Evolutionary conservation across 2,329 filamentous ascomycete genomes (phyloP), one percentile per base, ranked within the genome.

Genomic region (Neurospora crassa): DNA sequence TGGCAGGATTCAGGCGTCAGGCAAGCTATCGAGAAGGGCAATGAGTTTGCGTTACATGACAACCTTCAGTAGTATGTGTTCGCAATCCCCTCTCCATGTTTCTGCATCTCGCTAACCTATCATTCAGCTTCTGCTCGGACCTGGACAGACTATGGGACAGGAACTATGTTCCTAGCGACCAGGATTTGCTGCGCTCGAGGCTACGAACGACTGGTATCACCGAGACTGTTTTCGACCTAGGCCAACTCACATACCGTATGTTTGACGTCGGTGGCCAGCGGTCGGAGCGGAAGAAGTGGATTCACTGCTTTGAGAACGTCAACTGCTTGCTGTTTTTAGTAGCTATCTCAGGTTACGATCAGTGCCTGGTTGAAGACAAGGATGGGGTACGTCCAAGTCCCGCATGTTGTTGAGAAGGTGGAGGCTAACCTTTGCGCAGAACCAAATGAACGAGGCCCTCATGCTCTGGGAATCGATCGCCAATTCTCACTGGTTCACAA

Each of bases 271-370:
- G 94, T 79, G 94, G 94, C 71, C 94, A 97, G 80, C 87, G 94
- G 77, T 97, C 94, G 40, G 94, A 97, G 82, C 91, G 94, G 74
- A 97, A 97, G 87, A 97, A 97, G 85, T 97, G 94, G 94, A 97
- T 97, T 74, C 94, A 97, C 80, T 96, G 94, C 79, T 97, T 97
- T 79, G 94, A 97, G 80, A 96, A 96, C 75, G 94, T 97, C 74
- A 94, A 96, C 78, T 94, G 93, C 76, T 86, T 98, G 70, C 85
- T 98, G 53, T 98, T 98, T 83, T 87, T 98, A 75, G 95, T 97
- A 69, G 94, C 95, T 68, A 94, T 98, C 76, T 97, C 94, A 74
- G 95, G 95, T 72, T 98, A 97, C 80, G 95, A 98, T 79, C 96
- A 98, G 81, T 97, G 94, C 78, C 84, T 98, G 68, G 93, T 97